Base-by-base conservation (phyloP, 768 basidiomycete species). In the Tricholoma saponaceum region DNA sequence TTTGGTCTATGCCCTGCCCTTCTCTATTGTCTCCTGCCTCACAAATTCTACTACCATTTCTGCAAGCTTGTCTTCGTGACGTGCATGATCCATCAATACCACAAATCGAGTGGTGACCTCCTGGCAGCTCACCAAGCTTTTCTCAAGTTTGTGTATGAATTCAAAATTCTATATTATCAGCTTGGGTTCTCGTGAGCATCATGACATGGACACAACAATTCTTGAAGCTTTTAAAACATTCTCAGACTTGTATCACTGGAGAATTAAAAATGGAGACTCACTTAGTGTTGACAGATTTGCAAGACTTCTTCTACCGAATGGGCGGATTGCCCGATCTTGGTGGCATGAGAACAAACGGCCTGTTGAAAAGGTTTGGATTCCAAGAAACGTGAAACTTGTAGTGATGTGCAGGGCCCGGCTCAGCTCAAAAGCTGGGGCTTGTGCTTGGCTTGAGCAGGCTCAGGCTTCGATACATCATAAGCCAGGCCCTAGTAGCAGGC, bases 81-180 rank as follows among this genome's bases (percentile, higher is more conserved):
- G 5, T 50, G 65, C 0, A 51, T 73, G 9, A 35, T 73, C 3
- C 55, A 58, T 14, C 68, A 71, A 30, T 60, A 55, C 0, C 18
- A 35, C 8, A 68, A 68, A 30, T 61, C 60, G 13, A 30, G 16
- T 6, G 12, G 50, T 0, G 56, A 69, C 33, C 51, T 74, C 4
- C 5, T 16, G 3, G 25, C 52, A 0, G 71, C 66, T 0, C 66
- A 75, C 22, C 10, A 32, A 0, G 54, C 58, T 0, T 57, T 78
- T 4, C 25, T 65, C 2, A 28, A 65, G 18, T 79, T 72, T 58
- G 57, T 61, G 0, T 39, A 58, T 3, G 74, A 77, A n/a, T 79
- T 65, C 58, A 73, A 79, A 60, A 26, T 51, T 0, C 55, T 76
- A 0, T 78, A 78, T 30, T 51, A 51, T 30, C 16, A 30, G 18